These are phyloP conservation scores for Ceratobasidium sp. DNA, from an alignment of 1,284 basidiomycete species.

Conservation along the genomic window DNA sequence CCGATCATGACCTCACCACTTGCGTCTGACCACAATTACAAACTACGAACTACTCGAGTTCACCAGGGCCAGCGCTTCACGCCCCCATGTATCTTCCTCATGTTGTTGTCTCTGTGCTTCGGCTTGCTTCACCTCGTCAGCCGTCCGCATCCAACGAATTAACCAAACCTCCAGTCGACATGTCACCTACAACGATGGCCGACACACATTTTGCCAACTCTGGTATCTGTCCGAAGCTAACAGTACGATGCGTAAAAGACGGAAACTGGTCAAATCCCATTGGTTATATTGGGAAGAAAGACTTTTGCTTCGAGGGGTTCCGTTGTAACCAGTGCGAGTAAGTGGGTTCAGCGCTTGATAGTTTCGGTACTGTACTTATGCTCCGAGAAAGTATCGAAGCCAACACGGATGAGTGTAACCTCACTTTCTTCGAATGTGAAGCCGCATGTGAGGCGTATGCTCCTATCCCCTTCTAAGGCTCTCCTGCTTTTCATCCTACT, in stretches of 20 bases:
- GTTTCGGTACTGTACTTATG: background rate
- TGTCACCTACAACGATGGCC: too few relatives aligned
- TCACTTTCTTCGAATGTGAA: constrained; percentile 13
- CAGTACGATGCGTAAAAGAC: constrained; percentile 23
- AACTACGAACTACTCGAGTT: too few relatives aligned
- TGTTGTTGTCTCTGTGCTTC: constrained; percentile 5
- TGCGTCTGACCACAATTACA: too few relatives aligned
- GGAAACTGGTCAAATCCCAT: constrained; percentile 25
- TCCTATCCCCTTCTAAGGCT: constrained; percentile 31
- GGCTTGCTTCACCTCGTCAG: background rate
- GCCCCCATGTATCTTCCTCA: constrained; percentile 24
- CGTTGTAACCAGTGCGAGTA: constrained; percentile 42
- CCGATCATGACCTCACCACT: too few relatives aligned
- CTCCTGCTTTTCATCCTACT: too few relatives aligned
- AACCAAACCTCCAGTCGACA: too few relatives aligned
- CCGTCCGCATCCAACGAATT: background rate
- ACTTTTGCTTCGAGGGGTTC: constrained; percentile 13
- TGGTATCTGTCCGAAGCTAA: constrained; percentile 21
- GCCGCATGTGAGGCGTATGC: constrained; percentile 29
- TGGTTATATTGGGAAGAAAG: constrained; percentile 31
- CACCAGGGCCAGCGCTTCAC: background rate
- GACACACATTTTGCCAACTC: too few relatives aligned
- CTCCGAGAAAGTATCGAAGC: constrained; percentile 3
- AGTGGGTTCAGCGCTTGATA: background rate
- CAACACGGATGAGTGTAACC: constrained; percentile 38